Conservation (phyloP, 768 basidiomycete genomes). For the Suillus cothurnatus region DNA sequence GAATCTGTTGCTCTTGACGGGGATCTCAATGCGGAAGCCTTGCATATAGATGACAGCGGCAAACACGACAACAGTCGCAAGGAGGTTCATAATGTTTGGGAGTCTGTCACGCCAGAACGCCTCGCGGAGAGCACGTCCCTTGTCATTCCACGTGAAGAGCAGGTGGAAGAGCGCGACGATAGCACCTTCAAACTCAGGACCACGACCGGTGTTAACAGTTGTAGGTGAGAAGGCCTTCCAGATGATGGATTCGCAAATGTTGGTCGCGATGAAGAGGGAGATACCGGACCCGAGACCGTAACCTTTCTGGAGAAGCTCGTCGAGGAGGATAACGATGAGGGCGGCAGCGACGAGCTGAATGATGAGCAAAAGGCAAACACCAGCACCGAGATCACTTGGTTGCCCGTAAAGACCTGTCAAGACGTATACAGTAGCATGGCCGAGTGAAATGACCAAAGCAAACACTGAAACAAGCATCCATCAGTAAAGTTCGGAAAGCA, state of each 20-base stretch:
- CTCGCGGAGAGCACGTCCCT: constrained; percentile 93
- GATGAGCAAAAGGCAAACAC: constrained; percentile 95
- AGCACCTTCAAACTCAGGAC: constrained; percentile 97
- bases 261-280: constrained; percentile 98
- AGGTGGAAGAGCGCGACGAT: constrained; percentile 96
- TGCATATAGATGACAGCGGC: constrained; percentile 97
- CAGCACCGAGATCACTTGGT: constrained; percentile 90
- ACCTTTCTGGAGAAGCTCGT: constrained; percentile 98
- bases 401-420: constrained; percentile 96
- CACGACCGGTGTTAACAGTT: constrained; percentile 96
- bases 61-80: constrained; percentile 91
- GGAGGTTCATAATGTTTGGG: constrained; percentile 97
- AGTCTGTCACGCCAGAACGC: constrained; percentile 98
- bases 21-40: constrained; percentile 98
- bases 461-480: constrained; percentile 71
- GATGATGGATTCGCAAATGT: constrained; percentile 98
- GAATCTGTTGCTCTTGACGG: constrained; percentile 95
- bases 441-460: constrained; percentile 93
- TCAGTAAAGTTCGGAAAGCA: constrained; percentile 1
- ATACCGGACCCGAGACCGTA: constrained; percentile 99
- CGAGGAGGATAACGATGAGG: constrained; percentile 96
- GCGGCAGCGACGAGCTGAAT: constrained; percentile 93
- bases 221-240: constrained; percentile 99
- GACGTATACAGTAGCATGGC: constrained; percentile 97
- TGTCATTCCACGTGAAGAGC: constrained; percentile 98